Evolutionary conservation across 306 rosid genomes (phyloP), one percentile per base, ranked within the genome.

Genomic region (Fragaria vesca): DNA sequence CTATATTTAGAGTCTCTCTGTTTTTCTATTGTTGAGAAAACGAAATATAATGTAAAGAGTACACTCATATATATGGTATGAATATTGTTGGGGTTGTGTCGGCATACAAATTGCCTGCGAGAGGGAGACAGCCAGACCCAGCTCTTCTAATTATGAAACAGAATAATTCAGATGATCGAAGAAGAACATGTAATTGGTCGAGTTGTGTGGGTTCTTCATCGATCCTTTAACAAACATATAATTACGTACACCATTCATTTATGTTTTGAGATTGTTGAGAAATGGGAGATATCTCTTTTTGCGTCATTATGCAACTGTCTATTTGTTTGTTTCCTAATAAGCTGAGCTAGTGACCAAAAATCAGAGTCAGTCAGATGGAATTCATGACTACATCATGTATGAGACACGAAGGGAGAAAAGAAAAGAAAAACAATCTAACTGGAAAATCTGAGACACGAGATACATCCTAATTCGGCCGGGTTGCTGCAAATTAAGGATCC

Each of bases 41-140:
- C 13, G 40, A 36, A 36, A 36, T 3, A 36, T 36, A 36, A 47
- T 47, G 52, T 47, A 47, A 47, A 61, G 12, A 65, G 58, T 10
- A 24, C 2, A 24, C 2, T 45, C 2, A 45, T 1, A 57, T 55
- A 4, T 24, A 24, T 24, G 26, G 26, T 24, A 24, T 24, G 26
- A 32, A 61, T 48, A 21, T 21, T 47, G 72, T 61, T 45, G 10
- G 28, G 26, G 36, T 61, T 58, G 77, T 79, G 66, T 71, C 30
- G 65, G 72, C 47, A 71, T 16, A 38, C 28, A 18, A 51, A 72
- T 26, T 72, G 77, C 82, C 50, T 42, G 36, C n/a, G 24, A 36
- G 57, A 72, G 82, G 77, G 77, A 48, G 72, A 79, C 82, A 72
- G 21, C 26, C 60, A 42, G 55, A 40, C 36, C 66, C 66, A n/a